Evolutionary conservation across 2,329 filamentous ascomycete species (phyloP), one percentile per base, ranked within the genome.

Genomic region (Calonectria pseudoturangicola): DNA sequence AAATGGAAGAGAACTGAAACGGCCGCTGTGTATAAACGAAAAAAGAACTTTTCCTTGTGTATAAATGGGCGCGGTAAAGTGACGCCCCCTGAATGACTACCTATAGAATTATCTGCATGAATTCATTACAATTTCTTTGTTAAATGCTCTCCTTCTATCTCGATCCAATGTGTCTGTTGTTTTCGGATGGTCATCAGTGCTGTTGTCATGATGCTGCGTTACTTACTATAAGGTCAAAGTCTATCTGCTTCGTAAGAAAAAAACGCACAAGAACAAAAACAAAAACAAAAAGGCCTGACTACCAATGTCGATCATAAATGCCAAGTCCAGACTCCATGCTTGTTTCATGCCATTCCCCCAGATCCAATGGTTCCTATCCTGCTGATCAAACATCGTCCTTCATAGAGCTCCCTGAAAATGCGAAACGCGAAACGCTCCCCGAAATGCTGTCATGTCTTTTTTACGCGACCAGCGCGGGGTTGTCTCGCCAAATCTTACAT

Each of bases 1-100:
- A 80, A n/a, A 69, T 74, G 71, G 71, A 70, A 36, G 41, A 64
- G n/a, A 48, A 72, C 6, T 72, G 58, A 71, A 45, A 56, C 69
- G 62, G 45, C 54, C 45, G 45, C 54, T 28, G 62, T 48, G 51
- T 48, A 48, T 64, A 47, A 27, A 25, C 45, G 45, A 36, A 58
- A 47, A 47, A 63, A 33, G 0, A 21, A 21, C 21, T 21, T 47
- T 63, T 41, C 58, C 58, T 47, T 63, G 41, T 33, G 41, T 63
- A 63, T 63, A 63, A 16, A 63, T 33, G 27, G 10, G 41, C 41
- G 39, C 41, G 58, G 41, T 63, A 63, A 33, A 43, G 41, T 41
- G 54, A 25, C 36, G 41, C 41, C 41, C 10, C 15, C 5, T 16
- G 27, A 18, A 63, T 47, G 58, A 33, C 18, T 13, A 45, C n/a